These are phyloP conservation scores for Neurospora crassa DNA, from an alignment of 2,329 filamentous ascomycete species.

Conservation along the genomic window DNA sequence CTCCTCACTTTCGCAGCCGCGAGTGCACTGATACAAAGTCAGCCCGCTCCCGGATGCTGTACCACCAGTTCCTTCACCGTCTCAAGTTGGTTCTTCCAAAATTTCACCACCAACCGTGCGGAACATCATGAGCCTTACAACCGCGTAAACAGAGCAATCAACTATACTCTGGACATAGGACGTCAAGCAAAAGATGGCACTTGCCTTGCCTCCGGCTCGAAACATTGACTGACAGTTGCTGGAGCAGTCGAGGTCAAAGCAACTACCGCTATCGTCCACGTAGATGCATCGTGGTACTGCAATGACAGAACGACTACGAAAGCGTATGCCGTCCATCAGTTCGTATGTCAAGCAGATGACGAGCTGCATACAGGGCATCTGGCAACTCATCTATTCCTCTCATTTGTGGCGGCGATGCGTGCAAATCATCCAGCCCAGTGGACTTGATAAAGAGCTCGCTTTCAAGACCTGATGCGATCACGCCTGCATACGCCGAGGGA, in stretches of 20 bases:
- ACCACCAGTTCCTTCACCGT: conserved; percentile 17
- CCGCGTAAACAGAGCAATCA: conserved; percentile 16
- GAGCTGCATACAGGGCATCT: conserved; percentile 11
- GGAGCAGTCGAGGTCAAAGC: conserved; percentile 6
- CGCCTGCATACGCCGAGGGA: conserved; percentile 15
- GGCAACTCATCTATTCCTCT: conserved; percentile 11
- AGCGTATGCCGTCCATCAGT: conserved; percentile 5
- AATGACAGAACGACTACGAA: conserved; percentile 11
- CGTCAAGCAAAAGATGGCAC: conserved; percentile 6
- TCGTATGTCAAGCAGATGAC: background rate
- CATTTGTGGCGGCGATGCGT: conserved; percentile 4
- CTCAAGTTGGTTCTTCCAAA: conserved; percentile 18
- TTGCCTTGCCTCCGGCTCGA: conserved; percentile 3
- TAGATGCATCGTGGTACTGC: conserved; percentile 17
- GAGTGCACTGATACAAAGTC: background rate
- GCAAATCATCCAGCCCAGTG: conserved; percentile 8
- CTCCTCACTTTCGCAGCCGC: background rate
- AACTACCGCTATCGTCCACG: conserved; percentile 5
- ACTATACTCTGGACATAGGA: conserved; percentile 8
- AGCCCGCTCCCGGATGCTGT: conserved; percentile 8
- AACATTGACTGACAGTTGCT: conserved; percentile 5
- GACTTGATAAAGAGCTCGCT: conserved; percentile 17
- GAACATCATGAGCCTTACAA: conserved; percentile 5
- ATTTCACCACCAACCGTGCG: conserved; percentile 9
- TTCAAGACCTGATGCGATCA: conserved; percentile 14